A percentile compares a stretch with the other conserved stretches of the same genome.
phyloP scores from a whole-genome alignment of 352 stramenopile genomes.

The Phytophthora lateralis region DNA sequence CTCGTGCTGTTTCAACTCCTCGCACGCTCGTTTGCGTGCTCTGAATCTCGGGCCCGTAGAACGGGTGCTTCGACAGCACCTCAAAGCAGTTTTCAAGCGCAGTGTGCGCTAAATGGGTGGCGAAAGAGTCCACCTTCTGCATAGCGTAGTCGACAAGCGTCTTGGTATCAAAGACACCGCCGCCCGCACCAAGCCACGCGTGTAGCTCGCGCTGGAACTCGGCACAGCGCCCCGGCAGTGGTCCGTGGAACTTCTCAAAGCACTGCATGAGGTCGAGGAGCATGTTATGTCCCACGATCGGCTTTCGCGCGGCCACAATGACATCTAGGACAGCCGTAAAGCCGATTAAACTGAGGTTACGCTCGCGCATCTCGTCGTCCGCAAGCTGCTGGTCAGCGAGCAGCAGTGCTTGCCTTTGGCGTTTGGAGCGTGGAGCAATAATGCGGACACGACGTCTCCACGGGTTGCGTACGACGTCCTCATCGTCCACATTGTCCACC shows the following conservation, averaged over 20 bases:
- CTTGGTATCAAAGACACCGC: slow-evolving; percentile 77
- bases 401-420: slow-evolving; percentile 41
- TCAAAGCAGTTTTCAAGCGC: slow-evolving; percentile 71
- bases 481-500: slow-evolving; percentile 62
- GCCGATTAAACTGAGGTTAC: slow-evolving; percentile 63
- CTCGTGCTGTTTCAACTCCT: slow-evolving; percentile 8
- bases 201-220: slow-evolving; percentile 64
- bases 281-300: slow-evolving; percentile 80
- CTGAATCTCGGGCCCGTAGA: slow-evolving; percentile 60
- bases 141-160: slow-evolving; percentile 69
- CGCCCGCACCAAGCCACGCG: slow-evolving; percentile 48
- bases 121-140: slow-evolving; percentile 64
- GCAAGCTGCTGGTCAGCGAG: slow-evolving; percentile 35
- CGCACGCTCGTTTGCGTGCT: slow-evolving; percentile 24
- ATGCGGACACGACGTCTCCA: slow-evolving; percentile 74
- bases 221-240: slow-evolving; percentile 56
- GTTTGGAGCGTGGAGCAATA: slow-evolving; percentile 29
- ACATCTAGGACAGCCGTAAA: slow-evolving; percentile 74
- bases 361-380: slow-evolving; percentile 39
- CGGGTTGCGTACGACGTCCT: slow-evolving; percentile 44
- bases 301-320: slow-evolving; percentile 47
- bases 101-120: slow-evolving; percentile 63
- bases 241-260: slow-evolving; percentile 78
- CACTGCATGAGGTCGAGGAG: slow-evolving; percentile 84
- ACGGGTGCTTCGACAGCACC: slow-evolving; percentile 62